Conservation (phyloP, 2,329 filamentous ascomycete genomes). For the Fusarium redolens region DNA sequence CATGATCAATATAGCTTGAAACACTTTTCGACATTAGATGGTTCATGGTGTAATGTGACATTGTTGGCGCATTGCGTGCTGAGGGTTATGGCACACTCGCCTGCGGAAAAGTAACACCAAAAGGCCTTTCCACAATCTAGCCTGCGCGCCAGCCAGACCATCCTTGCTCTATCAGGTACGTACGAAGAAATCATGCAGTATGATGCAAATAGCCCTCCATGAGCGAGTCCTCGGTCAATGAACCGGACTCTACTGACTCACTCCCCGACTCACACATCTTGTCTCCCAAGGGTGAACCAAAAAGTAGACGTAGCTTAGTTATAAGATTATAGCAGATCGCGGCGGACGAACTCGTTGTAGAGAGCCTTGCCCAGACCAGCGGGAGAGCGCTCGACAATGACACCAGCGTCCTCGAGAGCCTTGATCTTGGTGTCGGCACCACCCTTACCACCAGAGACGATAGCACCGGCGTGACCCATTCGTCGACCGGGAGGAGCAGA, state of each 20-base stretch:
- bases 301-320: slow-evolving; percentile 24
- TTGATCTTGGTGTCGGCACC: slow-evolving; percentile 98
- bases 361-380: slow-evolving; percentile 92
- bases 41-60: slow-evolving; percentile 39
- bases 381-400: slow-evolving; percentile 95
- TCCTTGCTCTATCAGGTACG: slow-evolving; percentile 51
- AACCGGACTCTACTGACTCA: slow-evolving; percentile 40
- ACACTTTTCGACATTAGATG: slow-evolving; percentile 37
- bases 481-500: slow-evolving; percentile 94
- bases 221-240: slow-evolving; percentile 37
- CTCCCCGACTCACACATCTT: slow-evolving; percentile 26
- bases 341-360: slow-evolving; percentile 94
- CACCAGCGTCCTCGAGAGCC: slow-evolving; percentile 91
- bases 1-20: slow-evolving; percentile 14
- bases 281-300: slow-evolving; percentile 12
- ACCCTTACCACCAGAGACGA: slow-evolving; percentile 97
- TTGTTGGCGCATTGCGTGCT: slow-evolving; percentile 41
- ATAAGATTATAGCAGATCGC: slow-evolving; percentile 83
- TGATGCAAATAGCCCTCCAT: slow-evolving; percentile 46
- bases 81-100: slow-evolving; percentile 38
- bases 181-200: slow-evolving; percentile 47
- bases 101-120: slow-evolving; percentile 32
- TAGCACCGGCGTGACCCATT: slow-evolving; percentile 99
- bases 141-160: slow-evolving; percentile 45
- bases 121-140: slow-evolving; percentile 42